A percentile compares a stretch with the other conserved stretches of the same genome.
phyloP scores from a whole-genome alignment of 805 yeast genomes.

The Kodamaea laetipori region DNA sequence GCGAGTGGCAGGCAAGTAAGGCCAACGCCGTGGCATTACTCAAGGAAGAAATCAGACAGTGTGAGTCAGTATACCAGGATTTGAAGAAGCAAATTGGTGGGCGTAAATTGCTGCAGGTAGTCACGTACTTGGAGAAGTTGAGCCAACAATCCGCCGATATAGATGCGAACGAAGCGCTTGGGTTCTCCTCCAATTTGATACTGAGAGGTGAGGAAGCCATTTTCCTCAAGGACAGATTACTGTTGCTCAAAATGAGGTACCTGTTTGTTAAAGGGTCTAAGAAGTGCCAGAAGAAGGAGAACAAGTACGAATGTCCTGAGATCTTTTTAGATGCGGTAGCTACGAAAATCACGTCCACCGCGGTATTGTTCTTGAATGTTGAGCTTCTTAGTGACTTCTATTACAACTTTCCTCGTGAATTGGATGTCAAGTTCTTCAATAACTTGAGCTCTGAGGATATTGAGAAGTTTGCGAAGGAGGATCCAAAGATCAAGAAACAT shows the following conservation, averaged over 20 bases:
- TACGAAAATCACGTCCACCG: slow-evolving; percentile 88
- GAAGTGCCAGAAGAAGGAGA: slow-evolving; percentile 74
- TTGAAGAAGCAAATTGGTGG: slow-evolving; percentile 78
- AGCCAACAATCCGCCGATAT: slow-evolving; percentile 36
- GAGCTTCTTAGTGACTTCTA: slow-evolving; percentile 93
- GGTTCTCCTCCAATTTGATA: slow-evolving; percentile 76
- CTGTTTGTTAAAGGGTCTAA: slow-evolving; percentile 69
- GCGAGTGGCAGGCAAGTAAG: slow-evolving; percentile 86
- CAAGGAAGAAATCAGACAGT: slow-evolving; percentile 84
- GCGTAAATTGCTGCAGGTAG: slow-evolving; percentile 78
- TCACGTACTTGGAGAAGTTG: slow-evolving; percentile 64
- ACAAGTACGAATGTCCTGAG: slow-evolving; percentile 92
- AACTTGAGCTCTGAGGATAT: slow-evolving; percentile 72
- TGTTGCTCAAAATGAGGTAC: slow-evolving; percentile 71
- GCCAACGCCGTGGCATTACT: slow-evolving; percentile 74
- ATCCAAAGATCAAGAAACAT: slow-evolving; percentile 85
- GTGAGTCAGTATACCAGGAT: slow-evolving; percentile 60
- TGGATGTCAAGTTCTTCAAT: slow-evolving; percentile 71
- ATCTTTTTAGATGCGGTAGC: slow-evolving; percentile 89
- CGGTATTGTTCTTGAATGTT: slow-evolving; percentile 89
- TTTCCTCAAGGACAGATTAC: slow-evolving; percentile 73
- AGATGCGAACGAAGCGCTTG: slow-evolving; percentile 70
- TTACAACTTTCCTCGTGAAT: slow-evolving; percentile 92
- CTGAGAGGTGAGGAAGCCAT: slow-evolving; percentile 82
- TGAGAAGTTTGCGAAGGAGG: slow-evolving; percentile 90